A percentile compares a stretch with the other conserved stretches of the same genome.
phyloP scores from a whole-genome alignment of 345 rosid species.

The Citrus hindsii region DNA sequence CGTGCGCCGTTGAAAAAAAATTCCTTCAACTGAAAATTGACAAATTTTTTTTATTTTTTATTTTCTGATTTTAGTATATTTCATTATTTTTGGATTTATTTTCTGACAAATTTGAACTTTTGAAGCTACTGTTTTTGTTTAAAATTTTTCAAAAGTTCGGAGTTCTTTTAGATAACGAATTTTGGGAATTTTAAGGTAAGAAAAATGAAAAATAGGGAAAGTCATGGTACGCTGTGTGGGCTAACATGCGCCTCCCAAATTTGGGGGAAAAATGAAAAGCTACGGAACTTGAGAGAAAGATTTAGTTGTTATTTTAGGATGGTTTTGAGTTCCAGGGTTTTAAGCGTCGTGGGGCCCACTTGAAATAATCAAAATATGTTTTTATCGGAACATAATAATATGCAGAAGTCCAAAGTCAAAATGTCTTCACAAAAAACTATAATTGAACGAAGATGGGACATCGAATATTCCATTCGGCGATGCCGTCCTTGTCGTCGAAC shows the following conservation, averaged over 20 bases:
- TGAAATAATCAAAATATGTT: neutral
- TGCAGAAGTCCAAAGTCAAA: neutral
- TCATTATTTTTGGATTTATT: too few species aligned
- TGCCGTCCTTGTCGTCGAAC: neutral
- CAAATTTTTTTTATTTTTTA: too few species aligned
- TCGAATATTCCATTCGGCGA: neutral
- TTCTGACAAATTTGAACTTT: too few species aligned
- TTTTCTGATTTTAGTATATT: too few species aligned
- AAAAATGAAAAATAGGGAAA: too few species aligned
- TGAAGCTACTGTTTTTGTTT: too few species aligned
- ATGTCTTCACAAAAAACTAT: neutral
- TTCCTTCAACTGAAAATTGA: too few species aligned
- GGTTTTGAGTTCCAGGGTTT: constrained; percentile 23
- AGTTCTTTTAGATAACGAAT: too few species aligned
- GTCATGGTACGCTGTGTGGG: neutral
- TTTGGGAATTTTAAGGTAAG: too few species aligned
- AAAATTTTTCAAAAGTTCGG: too few species aligned
- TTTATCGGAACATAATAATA: neutral
- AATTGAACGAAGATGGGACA: neutral
- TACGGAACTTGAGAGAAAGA: constrained; percentile 7
- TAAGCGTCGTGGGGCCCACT: neutral
- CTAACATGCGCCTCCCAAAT: constrained; percentile 14
- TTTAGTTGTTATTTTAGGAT: constrained; percentile 1
- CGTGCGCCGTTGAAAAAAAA: neutral
- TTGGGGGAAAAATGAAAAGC: neutral